A percentile compares a stretch with the other conserved stretches of the same genome.
Evolutionary conservation across 192 early-diverging fungal species (phyloP).

Genomic region (Linnemannia elongata): DNA sequence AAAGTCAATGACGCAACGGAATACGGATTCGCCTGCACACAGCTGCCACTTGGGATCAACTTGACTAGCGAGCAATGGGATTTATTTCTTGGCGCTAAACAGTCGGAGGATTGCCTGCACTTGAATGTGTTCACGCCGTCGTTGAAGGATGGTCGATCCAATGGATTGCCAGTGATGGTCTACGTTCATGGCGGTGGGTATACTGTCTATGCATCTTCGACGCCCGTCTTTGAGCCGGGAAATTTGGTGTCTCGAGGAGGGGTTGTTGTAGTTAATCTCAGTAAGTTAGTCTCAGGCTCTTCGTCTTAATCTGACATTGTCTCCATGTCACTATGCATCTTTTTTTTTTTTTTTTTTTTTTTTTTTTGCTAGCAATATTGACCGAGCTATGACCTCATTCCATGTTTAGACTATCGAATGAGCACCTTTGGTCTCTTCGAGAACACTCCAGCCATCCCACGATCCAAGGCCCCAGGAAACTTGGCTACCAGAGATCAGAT

Average conservation of each 20-base stretch:
- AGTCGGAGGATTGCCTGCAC: constrained; percentile 49
- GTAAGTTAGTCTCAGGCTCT: neutral
- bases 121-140: constrained; percentile 48
- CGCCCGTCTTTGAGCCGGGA: constrained; percentile 32
- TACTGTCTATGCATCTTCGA: neutral
- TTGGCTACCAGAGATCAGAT: constrained; percentile 28
- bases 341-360: too few species aligned
- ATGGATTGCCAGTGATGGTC: constrained; percentile 46
- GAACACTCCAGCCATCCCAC: neutral
- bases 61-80: neutral
- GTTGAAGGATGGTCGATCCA: constrained; percentile 6
- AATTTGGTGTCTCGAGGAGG: constrained; percentile 47
- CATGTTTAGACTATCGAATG: constrained; percentile 33
- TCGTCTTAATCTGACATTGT: neutral
- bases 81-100: neutral
- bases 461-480: constrained; percentile 28
- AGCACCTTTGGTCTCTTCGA: constrained; percentile 31
- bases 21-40: constrained; percentile 24
- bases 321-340: too few species aligned
- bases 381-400: neutral
- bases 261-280: constrained; percentile 41
- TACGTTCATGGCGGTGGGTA: constrained; percentile 32
- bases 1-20: constrained; percentile 17
- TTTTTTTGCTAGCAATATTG: neutral
- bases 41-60: neutral